Conservation (phyloP, 202 grass and related monocot genomes). For the Panicum virgatum region DNA sequence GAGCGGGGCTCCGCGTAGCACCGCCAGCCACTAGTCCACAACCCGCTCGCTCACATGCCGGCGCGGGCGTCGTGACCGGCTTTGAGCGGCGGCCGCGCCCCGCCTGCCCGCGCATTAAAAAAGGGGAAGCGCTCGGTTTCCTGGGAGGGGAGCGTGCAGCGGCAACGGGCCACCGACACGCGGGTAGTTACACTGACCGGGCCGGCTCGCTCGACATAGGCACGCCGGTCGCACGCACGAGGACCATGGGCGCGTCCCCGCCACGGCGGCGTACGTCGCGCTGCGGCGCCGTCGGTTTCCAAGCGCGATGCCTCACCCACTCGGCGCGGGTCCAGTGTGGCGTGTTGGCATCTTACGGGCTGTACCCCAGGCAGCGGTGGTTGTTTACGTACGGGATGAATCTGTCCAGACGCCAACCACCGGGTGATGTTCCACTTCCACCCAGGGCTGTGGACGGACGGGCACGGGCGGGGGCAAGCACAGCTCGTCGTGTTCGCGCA, state of each 20-base stretch:
- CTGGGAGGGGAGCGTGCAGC: slow-evolving; percentile 19
- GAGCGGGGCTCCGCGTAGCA: background rate
- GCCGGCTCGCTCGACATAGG: too few relatives aligned
- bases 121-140: background rate
- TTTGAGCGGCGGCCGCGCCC: background rate
- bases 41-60: background rate
- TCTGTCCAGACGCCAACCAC: background rate
- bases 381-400: slow-evolving; percentile 4
- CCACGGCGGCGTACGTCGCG: background rate
- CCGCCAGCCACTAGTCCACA: background rate
- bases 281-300: slow-evolving; percentile 23
- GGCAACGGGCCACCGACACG: slow-evolving; percentile 17
- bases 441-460: background rate
- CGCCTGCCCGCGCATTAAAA: background rate
- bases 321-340: too few relatives aligned
- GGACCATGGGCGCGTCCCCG: background rate
- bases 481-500: slow-evolving; percentile 18
- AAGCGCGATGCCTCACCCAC: slow-evolving; percentile 51
- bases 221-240: slow-evolving; percentile 23
- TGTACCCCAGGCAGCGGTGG: background rate
- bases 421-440: background rate
- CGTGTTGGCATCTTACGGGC: background rate
- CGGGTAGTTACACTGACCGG: background rate
- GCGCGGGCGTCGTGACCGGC: background rate
- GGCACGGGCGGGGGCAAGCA: background rate